phyloP scores from a whole-genome alignment of 345 rosid genomes.

The Lepidium aucheri region DNA sequence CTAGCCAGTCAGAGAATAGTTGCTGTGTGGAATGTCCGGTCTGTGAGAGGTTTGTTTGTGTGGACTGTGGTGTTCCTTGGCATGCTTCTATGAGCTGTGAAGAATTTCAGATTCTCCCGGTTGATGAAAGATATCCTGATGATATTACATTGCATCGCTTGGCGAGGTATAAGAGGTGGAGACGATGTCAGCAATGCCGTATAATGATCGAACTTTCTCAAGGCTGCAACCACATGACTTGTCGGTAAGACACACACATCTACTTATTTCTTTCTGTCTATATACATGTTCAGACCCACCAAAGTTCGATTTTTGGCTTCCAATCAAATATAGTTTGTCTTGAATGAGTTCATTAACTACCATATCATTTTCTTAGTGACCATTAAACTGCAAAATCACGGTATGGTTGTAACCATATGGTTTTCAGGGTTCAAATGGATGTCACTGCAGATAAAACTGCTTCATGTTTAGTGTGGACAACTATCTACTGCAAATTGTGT shows the following conservation, averaged over 20 bases:
- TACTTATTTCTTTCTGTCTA: background rate
- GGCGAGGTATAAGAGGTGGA: constrained; percentile 86
- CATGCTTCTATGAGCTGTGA: constrained; percentile 82
- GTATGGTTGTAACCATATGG: background rate
- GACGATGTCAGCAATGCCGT: constrained; percentile 83
- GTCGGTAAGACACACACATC: constrained; percentile 48
- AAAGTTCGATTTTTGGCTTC: background rate
- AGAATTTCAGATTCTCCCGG: constrained; percentile 75
- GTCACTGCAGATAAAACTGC: background rate
- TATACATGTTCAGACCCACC: background rate
- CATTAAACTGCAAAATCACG: background rate
- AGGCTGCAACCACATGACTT: constrained; percentile 96
- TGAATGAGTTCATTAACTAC: background rate
- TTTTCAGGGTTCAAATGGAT: background rate
- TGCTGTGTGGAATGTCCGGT: constrained; percentile 73
- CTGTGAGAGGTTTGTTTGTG: constrained; percentile 81
- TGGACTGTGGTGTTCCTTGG: constrained; percentile 93
- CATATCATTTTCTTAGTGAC: background rate
- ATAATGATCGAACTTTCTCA: constrained; percentile 89
- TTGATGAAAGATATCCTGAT: constrained; percentile 75
- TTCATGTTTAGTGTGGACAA: background rate
- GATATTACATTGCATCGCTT: constrained; percentile 79
- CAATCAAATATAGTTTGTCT: background rate
- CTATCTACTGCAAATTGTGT: background rate
- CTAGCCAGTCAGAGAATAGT: constrained; percentile 59